These are phyloP conservation scores for Capsella bursapastoris DNA, from an alignment of 345 rosid species.

Conservation along the genomic window DNA sequence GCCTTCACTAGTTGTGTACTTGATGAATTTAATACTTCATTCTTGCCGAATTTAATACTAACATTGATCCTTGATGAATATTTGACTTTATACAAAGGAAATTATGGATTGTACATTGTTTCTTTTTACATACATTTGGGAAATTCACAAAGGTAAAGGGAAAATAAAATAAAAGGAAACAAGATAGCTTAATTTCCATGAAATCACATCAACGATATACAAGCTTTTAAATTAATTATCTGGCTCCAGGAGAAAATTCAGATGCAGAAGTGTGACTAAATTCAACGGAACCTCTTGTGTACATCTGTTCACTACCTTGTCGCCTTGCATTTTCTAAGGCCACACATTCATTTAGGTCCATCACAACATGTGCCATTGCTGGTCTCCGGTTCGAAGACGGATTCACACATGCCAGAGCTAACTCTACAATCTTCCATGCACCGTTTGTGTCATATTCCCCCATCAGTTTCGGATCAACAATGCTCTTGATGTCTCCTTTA, in stretches of 20 bases:
- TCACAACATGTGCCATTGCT: constrained; percentile 48
- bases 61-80: too few relatives aligned
- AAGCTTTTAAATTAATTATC: background rate
- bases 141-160: background rate
- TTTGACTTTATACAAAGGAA: background rate
- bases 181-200: background rate
- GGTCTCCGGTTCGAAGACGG: constrained; percentile 45
- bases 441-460: constrained; percentile 47
- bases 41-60: too few relatives aligned
- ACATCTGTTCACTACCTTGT: constrained; percentile 28
- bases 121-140: background rate
- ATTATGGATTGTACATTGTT: background rate
- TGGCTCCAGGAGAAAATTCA: constrained; percentile 36
- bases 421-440: constrained; percentile 56
- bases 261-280: constrained; percentile 20
- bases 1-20: too few relatives aligned
- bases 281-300: constrained; percentile 13
- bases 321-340: constrained; percentile 31
- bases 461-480: constrained; percentile 54
- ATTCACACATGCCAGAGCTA: constrained; percentile 51
- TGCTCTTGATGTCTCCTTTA: constrained; percentile 50
- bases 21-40: too few relatives aligned
- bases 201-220: background rate
- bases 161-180: background rate
- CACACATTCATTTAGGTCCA: constrained; percentile 50